A percentile compares a stretch with the other conserved stretches of the same genome.
phyloP scores from a whole-genome alignment of 345 rosid genomes.

The Eucalyptus cloeziana region DNA sequence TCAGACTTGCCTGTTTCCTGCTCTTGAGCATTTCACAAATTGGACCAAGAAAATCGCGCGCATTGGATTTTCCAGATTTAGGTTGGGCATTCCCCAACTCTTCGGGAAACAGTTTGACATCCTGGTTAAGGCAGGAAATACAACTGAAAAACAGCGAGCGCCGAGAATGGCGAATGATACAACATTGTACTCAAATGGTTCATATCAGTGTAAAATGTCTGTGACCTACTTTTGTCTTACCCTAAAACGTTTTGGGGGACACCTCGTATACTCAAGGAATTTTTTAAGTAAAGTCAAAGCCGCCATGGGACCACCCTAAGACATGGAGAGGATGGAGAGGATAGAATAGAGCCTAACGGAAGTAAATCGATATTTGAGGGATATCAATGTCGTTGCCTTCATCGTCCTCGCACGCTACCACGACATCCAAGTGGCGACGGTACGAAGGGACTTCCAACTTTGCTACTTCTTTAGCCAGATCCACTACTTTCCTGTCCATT shows the following conservation, averaged over 20 bases:
- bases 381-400: constrained; percentile 76
- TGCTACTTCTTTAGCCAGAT: constrained; percentile 82
- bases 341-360: constrained; percentile 11
- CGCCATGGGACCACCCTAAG: neutral
- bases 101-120: neutral
- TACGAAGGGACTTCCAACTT: constrained; percentile 65
- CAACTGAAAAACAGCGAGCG: neutral
- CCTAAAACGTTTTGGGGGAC: neutral
- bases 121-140: neutral
- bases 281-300: neutral
- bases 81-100: neutral
- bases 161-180: neutral
- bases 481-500: constrained; percentile 64
- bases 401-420: constrained; percentile 90
- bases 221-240: neutral
- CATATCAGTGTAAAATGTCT: neutral
- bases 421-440: constrained; percentile 72
- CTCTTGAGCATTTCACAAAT: neutral
- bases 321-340: neutral
- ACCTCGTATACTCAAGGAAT: neutral
- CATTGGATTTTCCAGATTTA: neutral
- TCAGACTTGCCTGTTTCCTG: neutral
- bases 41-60: neutral
- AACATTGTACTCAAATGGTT: neutral
- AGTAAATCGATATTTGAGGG: constrained; percentile 81